Evolutionary conservation across 495 filamentous ascomycete species (phyloP), one percentile per base, ranked within the genome.

Genomic region (Daldinia childiae): DNA sequence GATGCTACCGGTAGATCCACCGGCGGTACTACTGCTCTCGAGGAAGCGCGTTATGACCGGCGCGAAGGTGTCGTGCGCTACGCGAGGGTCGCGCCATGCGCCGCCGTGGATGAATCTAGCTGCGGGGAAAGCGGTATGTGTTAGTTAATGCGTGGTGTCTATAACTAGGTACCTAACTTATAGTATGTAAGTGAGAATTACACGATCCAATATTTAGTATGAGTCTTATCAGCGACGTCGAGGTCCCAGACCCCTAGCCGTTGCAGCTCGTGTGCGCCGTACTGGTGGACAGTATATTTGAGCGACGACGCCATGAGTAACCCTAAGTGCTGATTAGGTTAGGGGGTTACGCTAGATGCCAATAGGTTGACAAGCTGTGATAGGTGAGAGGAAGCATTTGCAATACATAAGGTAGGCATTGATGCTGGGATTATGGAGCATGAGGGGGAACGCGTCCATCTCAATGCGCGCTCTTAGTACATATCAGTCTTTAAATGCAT

Each of bases 31-130:
- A 15, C 50, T 73, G 27, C 74, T 74, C 39, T 75, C 58, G 60
- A 82, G 76, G 21, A 90, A 82, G 62, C 81, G 78, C 12, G 78
- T 71, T 48, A 86, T 76, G 14, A 84, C 80, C 4, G 83, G 79
- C 24, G 77, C 68, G 66, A 90, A 87, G n/a, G 80, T 80, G 6
- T 80, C 66, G 17, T 87, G 79, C 58, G 83, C 86, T 21, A 89
- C 78, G 52, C 76, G 77, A 51, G 93, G 93, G 74, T 97, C 93
- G 64, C 92, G 87, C 92, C 92, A 97, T 74, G 91, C 94, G 74
- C 94, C 94, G 72, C 94, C 93, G 81, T 97, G 94, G 77, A 97
- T 90, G 81, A 88, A 54, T 54, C 50, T 54, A 94, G 73, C 91
- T 88, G 38, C 34, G 48, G 19, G 21, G 12, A 21, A 27, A 21